Base-by-base conservation (phyloP, 805 yeast species). In the Saturnispora mendoncae region DNA sequence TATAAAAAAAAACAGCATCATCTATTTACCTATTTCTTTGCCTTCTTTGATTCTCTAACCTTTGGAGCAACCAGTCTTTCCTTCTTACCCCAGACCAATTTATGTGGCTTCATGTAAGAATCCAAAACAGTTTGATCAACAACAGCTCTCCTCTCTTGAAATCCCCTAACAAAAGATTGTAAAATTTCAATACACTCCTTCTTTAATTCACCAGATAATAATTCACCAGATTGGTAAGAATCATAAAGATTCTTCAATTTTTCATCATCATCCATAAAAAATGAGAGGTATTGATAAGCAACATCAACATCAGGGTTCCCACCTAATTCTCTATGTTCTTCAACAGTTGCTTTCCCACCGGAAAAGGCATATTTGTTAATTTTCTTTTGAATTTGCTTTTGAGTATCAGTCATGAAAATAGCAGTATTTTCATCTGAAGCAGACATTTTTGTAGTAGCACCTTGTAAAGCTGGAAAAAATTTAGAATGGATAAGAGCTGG, bases 381-480 rank as follows among this genome's bases (percentile, higher is more conserved):
- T 64, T 92, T 92, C 72, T 86, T 92, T 60, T 84, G 82, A 49
- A 92, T 84, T 66, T 84, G 87, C 58, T 84, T 85, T 38, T 94
- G 76, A 2, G 96, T 84, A 62, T 92, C 98, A 44, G 87, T 88
- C 92, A 92, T 82, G 68, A 81, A 92, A 51, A 92, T 87, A 6
- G 98, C 92, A 30, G 90, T 75, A 43, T 84, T 80, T 47, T 84
- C 86, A 61, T 84, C 92, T 10, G 92, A 80, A 4, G 98, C 97
- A 46, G 94, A 82, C 98, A 92, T 92, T 67, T 92, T 92, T 30
- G 97, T 84, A 13, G 87, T 74, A 4, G 97, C 80, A 41, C 98
- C 98, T 69, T 92, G 97, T 52, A 90, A 68, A 41, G 98, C 97
- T 34, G 98, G 98, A 83, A 92, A 92, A 65, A 92, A 92, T 63